A percentile compares a stretch with the other conserved stretches of the same genome.
Evolutionary conservation across 345 rosid species (phyloP).

Genomic region (Durio zibethinus): DNA sequence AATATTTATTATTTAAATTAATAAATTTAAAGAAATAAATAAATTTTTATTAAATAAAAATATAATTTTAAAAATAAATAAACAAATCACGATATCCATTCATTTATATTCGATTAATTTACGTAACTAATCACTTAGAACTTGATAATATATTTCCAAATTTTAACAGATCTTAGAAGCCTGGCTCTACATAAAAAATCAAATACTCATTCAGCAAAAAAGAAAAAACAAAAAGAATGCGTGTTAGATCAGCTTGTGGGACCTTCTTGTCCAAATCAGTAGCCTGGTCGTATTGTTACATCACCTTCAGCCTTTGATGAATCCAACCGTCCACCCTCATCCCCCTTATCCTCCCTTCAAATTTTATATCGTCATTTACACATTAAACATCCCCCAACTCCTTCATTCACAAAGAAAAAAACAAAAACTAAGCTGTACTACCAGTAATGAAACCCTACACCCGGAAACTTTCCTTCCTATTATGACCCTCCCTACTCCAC

Average conservation of each 20-base stretch:
- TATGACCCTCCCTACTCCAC: background rate
- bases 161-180: background rate
- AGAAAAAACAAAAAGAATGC: too few relatives aligned
- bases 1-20: too few relatives aligned
- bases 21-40: too few relatives aligned
- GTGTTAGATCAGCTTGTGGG: background rate
- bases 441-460: conserved; percentile 15
- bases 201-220: too few relatives aligned
- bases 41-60: too few relatives aligned
- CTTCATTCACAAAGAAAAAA: background rate
- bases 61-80: too few relatives aligned
- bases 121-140: too few relatives aligned
- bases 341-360: background rate
- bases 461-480: conserved; percentile 24
- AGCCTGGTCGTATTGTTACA: background rate
- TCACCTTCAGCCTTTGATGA: background rate
- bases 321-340: background rate
- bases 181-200: too few relatives aligned
- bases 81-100: too few relatives aligned
- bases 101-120: too few relatives aligned
- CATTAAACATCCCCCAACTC: too few relatives aligned
- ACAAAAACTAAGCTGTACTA: background rate
- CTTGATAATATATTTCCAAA: too few relatives aligned
- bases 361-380: background rate
- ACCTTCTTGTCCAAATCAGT: background rate